A percentile compares a stretch with the other conserved stretches of the same genome.
Evolutionary conservation across 108 stramenopile species (phyloP).

Genomic region (Discostella stelligeroides): DNA sequence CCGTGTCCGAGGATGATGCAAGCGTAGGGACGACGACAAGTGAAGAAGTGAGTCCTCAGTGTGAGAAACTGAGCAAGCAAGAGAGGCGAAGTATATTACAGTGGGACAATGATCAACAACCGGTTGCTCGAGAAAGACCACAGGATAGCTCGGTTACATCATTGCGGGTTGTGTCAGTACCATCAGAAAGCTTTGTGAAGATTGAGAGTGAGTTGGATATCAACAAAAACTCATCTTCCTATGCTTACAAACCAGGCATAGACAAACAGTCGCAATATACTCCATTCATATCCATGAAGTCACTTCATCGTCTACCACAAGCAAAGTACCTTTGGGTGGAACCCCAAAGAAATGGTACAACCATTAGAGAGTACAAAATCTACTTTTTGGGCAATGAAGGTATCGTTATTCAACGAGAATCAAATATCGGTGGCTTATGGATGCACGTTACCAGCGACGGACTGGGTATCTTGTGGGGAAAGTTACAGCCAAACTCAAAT

Average conservation of each 20-base stretch:
- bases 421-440: conserved; percentile 13
- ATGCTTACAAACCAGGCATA: neutral
- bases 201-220: neutral
- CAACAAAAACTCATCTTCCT: too few relatives aligned
- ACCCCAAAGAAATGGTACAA: neutral
- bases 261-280: neutral
- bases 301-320: conserved; percentile 20
- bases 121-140: neutral
- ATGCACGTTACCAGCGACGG: conserved; percentile 33
- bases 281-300: conserved; percentile 19
- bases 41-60: neutral
- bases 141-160: neutral
- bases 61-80: neutral
- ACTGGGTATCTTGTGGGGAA: conserved; percentile 14
- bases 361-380: neutral
- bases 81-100: neutral
- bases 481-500: conserved; percentile 4
- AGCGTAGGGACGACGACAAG: neutral
- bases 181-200: neutral
- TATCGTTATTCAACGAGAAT: conserved; percentile 23
- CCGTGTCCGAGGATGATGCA: neutral
- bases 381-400: conserved; percentile 22
- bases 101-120: neutral
- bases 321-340: conserved; percentile 29
- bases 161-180: neutral